These are phyloP conservation scores for Diaporthe vexans DNA, from an alignment of 2,329 filamentous ascomycete species.

Conservation along the genomic window DNA sequence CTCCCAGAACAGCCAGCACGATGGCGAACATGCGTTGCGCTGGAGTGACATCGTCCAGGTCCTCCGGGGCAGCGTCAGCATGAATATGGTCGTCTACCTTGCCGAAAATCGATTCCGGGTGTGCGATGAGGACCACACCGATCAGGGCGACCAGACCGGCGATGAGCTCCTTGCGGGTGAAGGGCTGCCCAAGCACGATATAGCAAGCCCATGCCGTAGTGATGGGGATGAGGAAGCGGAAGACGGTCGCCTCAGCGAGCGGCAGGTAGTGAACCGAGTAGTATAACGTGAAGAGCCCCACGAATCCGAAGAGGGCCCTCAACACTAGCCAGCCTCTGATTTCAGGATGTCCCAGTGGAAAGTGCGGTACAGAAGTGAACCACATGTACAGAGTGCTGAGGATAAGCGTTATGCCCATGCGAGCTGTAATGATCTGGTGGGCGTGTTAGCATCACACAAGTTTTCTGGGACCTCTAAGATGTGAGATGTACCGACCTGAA, in stretches of 20 bases:
- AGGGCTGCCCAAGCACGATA: constrained; percentile 75
- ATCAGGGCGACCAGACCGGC: constrained; percentile 78
- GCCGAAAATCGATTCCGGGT: constrained; percentile 72
- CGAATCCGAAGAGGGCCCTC: constrained; percentile 38
- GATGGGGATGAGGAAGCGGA: constrained; percentile 83
- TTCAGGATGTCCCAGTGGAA: constrained; percentile 37
- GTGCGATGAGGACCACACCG: constrained; percentile 82
- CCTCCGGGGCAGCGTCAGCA: constrained; percentile 42
- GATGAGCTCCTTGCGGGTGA: constrained; percentile 77
- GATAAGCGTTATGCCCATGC: constrained; percentile 39
- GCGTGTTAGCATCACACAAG: neutral
- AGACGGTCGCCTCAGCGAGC: constrained; percentile 82
- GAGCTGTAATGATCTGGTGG: constrained; percentile 34
- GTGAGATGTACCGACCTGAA: constrained; percentile 27
- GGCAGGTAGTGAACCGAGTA: constrained; percentile 74
- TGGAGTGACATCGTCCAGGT: constrained; percentile 59
- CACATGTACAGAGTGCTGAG: constrained; percentile 39
- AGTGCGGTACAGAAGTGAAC: constrained; percentile 38
- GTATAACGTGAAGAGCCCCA: constrained; percentile 40
- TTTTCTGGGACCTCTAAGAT: neutral
- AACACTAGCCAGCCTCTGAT: constrained; percentile 40
- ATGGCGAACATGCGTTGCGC: constrained; percentile 76
- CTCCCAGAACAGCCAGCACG: constrained; percentile 75
- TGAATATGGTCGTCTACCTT: constrained; percentile 42
- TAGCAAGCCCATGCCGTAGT: constrained; percentile 76